These are phyloP conservation scores for Ambrosia hybrid DNA, from an alignment of 140 eudicot genomes.

Conservation along the genomic window DNA sequence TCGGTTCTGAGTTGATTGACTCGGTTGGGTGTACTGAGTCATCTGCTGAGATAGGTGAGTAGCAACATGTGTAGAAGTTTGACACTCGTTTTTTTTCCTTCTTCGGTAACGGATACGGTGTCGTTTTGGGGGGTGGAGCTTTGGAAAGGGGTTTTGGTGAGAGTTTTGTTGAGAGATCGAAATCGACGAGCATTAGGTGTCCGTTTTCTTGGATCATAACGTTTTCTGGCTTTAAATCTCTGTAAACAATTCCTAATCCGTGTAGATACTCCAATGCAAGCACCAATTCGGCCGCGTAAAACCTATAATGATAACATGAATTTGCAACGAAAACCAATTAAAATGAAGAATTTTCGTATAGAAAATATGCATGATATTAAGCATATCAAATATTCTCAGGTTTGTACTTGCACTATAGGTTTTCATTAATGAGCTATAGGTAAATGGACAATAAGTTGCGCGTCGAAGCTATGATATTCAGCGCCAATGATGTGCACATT, in stretches of 20 bases:
- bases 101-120: conserved; percentile 21
- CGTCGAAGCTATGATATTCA: no score
- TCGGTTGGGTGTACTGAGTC: conserved; percentile 44
- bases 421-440: no score
- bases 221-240: conserved; percentile 92
- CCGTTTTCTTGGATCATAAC: conserved; percentile 86
- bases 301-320: conserved; percentile 38
- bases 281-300: conserved; percentile 84
- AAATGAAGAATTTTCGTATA: no score
- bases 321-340: no score
- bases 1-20: conserved; percentile 27
- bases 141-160: conserved; percentile 32
- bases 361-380: no score
- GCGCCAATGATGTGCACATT: no score
- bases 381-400: no score
- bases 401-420: no score
- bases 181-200: conserved; percentile 87
- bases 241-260: conserved; percentile 69
- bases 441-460: no score
- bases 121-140: conserved; percentile 8
- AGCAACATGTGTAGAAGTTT: conserved; percentile 23
- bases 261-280: conserved; percentile 88
- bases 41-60: conserved; percentile 38
- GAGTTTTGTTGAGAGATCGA: conserved; percentile 80
- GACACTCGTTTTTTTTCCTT: conserved; percentile 32